Conservation (phyloP, 345 rosid genomes). For the Eucalyptus cloeziana region DNA sequence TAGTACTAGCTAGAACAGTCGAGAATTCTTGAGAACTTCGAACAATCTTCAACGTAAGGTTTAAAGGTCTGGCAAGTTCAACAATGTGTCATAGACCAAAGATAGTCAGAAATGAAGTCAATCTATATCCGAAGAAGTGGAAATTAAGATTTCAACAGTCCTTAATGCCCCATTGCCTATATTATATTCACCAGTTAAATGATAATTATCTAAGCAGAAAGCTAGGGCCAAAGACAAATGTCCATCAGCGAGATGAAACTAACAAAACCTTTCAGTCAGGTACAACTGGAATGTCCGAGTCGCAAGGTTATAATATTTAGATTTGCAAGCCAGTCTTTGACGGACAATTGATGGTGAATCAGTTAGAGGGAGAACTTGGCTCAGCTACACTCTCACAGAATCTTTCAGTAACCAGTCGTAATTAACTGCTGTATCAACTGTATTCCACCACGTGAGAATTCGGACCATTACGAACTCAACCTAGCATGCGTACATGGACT, state of each 20-base stretch:
- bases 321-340: not conserved
- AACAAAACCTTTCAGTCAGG: not conserved
- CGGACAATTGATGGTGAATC: not conserved
- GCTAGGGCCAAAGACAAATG: not conserved
- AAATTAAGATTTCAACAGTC: not conserved
- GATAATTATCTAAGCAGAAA: not conserved
- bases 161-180: not conserved
- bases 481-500: not conserved
- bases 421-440: not conserved
- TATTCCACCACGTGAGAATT: not conserved
- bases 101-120: not conserved
- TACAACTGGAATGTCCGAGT: not conserved
- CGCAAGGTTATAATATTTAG: not conserved
- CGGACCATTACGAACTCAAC: not conserved
- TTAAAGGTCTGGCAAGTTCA: not conserved
- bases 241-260: not conserved
- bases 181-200: not conserved
- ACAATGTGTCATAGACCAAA: not conserved
- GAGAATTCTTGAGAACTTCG: not conserved
- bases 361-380: not conserved
- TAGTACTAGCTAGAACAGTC: not conserved
- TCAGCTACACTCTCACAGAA: not conserved
- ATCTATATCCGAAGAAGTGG: not conserved
- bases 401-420: not conserved
- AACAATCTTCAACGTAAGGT: not conserved